Conservation (phyloP, 2,329 filamentous ascomycete species). For the Chaetomium sp. region DNA sequence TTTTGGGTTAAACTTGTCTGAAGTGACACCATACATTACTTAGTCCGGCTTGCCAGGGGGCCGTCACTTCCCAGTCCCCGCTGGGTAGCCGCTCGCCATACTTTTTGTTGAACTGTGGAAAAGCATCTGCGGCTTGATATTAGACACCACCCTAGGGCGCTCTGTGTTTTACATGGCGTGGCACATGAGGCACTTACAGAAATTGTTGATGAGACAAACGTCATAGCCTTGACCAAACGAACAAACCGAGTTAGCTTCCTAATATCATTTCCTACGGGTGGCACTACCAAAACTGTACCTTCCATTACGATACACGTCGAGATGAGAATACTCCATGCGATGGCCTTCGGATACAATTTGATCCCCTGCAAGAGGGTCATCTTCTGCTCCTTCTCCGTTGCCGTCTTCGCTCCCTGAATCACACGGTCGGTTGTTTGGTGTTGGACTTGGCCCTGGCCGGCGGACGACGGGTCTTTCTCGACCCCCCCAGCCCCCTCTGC, state of each 20-base stretch:
- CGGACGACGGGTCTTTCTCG: conserved; percentile 13
- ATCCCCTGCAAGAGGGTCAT: conserved; percentile 74
- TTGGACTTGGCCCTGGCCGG: conserved; percentile 11
- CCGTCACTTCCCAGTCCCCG: conserved; percentile 50
- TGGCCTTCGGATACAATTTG: conserved; percentile 78
- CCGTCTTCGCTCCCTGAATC: conserved; percentile 41
- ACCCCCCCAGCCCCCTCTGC: neutral
- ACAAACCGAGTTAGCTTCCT: too few relatives aligned
- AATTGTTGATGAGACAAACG: conserved; percentile 73
- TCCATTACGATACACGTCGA: conserved; percentile 93
- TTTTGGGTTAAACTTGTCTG: neutral
- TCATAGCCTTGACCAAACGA: conserved; percentile 56
- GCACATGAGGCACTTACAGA: conserved; percentile 42
- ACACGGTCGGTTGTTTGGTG: conserved; percentile 30
- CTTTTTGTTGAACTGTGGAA: conserved; percentile 51
- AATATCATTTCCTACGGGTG: too few relatives aligned
- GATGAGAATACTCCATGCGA: conserved; percentile 76
- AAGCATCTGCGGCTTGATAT: conserved; percentile 36
- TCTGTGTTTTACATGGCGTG: neutral
- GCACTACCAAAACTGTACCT: conserved; percentile 5
- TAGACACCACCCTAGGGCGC: neutral
- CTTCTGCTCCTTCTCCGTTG: conserved; percentile 55
- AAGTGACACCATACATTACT: conserved; percentile 37
- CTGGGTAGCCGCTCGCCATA: conserved; percentile 44
- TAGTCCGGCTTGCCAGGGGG: conserved; percentile 56